A percentile compares a stretch with the other conserved stretches of the same genome.
Conservation (phyloP, 2,329 filamentous ascomycete species). For the Leptographium lundbergii region DNA sequence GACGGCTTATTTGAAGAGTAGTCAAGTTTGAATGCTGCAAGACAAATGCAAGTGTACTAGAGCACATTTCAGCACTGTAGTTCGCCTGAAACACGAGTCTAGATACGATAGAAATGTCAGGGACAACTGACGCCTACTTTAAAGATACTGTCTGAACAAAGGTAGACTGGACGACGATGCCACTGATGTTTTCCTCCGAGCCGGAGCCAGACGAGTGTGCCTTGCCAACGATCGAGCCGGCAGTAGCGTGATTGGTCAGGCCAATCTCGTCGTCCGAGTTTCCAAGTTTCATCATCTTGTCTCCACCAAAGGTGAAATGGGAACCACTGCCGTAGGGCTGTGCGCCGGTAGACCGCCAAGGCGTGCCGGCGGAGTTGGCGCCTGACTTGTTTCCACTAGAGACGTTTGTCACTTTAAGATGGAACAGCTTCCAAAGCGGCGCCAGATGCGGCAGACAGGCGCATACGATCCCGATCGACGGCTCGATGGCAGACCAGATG, state of each 20-base stretch:
- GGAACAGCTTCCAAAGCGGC: slow-evolving; percentile 17
- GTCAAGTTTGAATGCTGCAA: too few species aligned
- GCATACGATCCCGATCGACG: slow-evolving; percentile 25
- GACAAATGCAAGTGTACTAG: too few species aligned
- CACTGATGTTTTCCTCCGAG: background rate
- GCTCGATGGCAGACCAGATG: slow-evolving; percentile 21
- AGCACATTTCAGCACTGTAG: too few species aligned
- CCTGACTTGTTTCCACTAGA: background rate
- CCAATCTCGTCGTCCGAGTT: background rate
- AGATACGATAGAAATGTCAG: too few species aligned
- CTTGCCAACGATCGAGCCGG: background rate
- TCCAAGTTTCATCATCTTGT: background rate
- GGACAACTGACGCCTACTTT: too few species aligned
- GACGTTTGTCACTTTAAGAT: background rate
- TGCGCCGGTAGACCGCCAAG: background rate
- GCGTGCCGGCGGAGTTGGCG: background rate
- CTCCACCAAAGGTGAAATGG: background rate
- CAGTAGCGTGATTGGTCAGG: background rate
- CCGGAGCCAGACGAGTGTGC: background rate
- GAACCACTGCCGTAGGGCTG: background rate
- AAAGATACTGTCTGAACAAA: background rate
- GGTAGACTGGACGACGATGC: background rate
- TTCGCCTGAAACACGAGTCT: too few species aligned
- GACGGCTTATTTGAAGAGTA: too few species aligned
- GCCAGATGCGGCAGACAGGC: slow-evolving; percentile 29